Conservation (phyloP, 2,329 filamentous ascomycete species). For the Paecilomyces sp. region DNA sequence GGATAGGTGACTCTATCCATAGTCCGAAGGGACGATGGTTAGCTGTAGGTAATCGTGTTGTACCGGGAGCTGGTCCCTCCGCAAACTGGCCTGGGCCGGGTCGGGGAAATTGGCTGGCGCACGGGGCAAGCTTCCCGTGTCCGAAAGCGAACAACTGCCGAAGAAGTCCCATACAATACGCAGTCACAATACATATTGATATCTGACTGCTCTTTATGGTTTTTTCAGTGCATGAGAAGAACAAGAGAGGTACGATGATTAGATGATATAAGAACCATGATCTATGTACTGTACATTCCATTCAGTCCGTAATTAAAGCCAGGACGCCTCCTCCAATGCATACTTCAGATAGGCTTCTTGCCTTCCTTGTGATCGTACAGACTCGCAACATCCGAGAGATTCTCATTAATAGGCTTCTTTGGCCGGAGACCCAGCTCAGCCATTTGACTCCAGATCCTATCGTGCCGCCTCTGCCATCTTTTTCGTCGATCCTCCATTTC, state of each 20-base stretch:
- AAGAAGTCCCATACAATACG: neutral
- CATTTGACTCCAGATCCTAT: conserved; percentile 40
- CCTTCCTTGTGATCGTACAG: conserved; percentile 13
- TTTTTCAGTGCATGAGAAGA: no score
- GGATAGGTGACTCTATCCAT: neutral
- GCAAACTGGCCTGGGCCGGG: neutral
- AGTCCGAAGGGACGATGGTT: neutral
- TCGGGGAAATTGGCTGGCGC: neutral
- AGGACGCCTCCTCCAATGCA: neutral
- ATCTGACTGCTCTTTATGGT: no score
- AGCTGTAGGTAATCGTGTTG: neutral
- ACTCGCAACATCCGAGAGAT: conserved; percentile 16
- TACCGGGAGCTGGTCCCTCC: neutral
- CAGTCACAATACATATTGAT: no score
- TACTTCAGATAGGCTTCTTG: neutral
- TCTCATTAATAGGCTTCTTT: conserved; percentile 37
- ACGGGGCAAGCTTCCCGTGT: neutral
- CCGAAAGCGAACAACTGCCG: neutral
- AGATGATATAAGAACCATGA: no score
- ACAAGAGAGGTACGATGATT: no score
- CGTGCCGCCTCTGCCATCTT: conserved; percentile 39
- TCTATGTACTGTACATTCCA: neutral
- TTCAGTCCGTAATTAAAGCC: neutral
- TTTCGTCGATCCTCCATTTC: conserved; percentile 32
- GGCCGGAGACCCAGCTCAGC: conserved; percentile 48